Base-by-base conservation (phyloP, 2,329 filamentous ascomycete genomes). In the Diaporthe citri region DNA sequence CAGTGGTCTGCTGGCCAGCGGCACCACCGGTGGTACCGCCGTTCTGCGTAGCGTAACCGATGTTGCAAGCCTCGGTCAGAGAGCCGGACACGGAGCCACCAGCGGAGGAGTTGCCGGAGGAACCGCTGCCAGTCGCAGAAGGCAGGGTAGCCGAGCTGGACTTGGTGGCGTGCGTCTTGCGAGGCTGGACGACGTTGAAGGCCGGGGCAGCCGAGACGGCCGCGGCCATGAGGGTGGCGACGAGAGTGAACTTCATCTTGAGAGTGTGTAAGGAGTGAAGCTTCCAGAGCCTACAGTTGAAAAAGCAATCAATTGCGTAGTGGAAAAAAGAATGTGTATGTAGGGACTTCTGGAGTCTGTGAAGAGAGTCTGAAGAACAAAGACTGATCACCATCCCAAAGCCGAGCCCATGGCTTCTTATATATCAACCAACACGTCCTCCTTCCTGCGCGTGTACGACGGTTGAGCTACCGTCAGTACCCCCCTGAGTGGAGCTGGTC, bases 11-110 rank as follows among this genome's bases (percentile, higher is more conserved):
- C 2, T 87, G 84, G 66, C 89, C 89, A n/a, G 86, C 88, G 34
- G 85, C 82, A 71, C 90, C 89, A 71, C 89, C 90, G 7, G 85
- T 90, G 4, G 89, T 91, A 74, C 87, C 86, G 52, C 85, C 87
- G 72, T 88, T 88, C 76, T 84, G 78, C 28, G 84, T 86, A 60
- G 85, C 87, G 78, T 86, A 89, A 39, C 87, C 88, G 57, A 82
- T 80, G 39, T 81, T 80, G 46, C 77, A 78, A 34, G 76, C 71
- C 20, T 78, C 77, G 7, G 74, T 75, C n/a, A 76, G 46, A 9
- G 73, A 41, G 22, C 46, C 73, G 41, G 57, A 43, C 10, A 28
- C 20, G 20, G 69, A 71, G 10, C 62, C 62, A 36, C 5, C 28
- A 3, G 66, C 12, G 22, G 69, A 39, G 20, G 67, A 46, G 67